Percentiles rank a stretch among this genome's conserved stretches.
Conservation (phyloP, 805 yeast species). For the Yamadazyma sp. region DNA sequence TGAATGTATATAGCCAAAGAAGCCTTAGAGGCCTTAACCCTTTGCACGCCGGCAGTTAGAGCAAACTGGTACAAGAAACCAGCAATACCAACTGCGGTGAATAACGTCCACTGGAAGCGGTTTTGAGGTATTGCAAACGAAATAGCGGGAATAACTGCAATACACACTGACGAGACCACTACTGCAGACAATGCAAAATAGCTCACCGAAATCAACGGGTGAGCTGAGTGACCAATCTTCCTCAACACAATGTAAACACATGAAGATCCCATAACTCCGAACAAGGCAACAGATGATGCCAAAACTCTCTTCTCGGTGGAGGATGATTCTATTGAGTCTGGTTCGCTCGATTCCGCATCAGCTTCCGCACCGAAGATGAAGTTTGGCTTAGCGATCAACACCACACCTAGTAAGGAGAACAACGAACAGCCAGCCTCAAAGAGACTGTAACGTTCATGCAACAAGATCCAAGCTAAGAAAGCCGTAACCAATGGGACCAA, state of each 20-base stretch:
- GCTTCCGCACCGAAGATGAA: conserved; percentile 57
- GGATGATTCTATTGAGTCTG: conserved; percentile 48
- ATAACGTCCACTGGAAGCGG: conserved; percentile 63
- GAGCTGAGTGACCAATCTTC: conserved; percentile 74
- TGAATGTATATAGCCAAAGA: conserved; percentile 74
- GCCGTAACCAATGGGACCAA: conserved; percentile 77
- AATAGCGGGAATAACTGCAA: conserved; percentile 57
- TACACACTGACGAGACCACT: conserved; percentile 52
- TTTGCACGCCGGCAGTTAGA: conserved; percentile 78
- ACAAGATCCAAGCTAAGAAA: conserved; percentile 62
- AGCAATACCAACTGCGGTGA: conserved; percentile 62
- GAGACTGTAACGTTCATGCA: conserved; percentile 64
- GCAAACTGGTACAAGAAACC: conserved; percentile 84
- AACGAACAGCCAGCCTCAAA: conserved; percentile 70
- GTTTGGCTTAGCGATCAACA: conserved; percentile 78
- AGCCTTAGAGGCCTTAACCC: conserved; percentile 75
- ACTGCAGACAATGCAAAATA: conserved; percentile 67
- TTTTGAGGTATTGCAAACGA: conserved; percentile 61
- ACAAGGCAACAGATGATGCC: conserved; percentile 62
- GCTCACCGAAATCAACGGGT: conserved; percentile 76
- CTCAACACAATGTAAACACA: conserved; percentile 69
- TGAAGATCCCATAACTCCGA: conserved; percentile 71
- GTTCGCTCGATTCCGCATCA: conserved; percentile 24
- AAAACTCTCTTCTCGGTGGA: conserved; percentile 55
- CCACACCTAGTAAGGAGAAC: conserved; percentile 70